A percentile compares a stretch with the other conserved stretches of the same genome.
Conservation (phyloP, 176 grass and related monocot species). For the Zea mays region DNA sequence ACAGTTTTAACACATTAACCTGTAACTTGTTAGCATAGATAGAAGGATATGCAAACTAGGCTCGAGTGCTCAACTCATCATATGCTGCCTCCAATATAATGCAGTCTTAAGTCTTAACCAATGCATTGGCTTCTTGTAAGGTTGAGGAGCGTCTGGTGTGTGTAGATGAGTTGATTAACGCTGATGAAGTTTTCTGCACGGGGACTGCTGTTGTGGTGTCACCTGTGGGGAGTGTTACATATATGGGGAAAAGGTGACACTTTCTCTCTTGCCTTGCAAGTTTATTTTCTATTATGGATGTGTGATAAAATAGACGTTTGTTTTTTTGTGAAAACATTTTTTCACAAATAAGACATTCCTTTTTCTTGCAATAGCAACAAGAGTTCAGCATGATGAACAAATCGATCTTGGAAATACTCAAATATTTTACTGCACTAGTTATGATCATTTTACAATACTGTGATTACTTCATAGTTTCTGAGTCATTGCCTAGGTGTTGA, state of each 20-base stretch:
- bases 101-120: not conserved
- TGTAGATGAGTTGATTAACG: conserved; percentile 74
- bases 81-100: conserved; percentile 10
- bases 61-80: not conserved
- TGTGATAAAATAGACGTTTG: not conserved
- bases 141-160: conserved; percentile 71
- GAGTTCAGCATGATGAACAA: not conserved
- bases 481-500: not conserved
- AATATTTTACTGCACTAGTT: not conserved
- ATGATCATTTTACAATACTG: not conserved
- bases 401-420: not conserved
- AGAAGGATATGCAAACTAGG: conserved; percentile 6
- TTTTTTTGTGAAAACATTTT: not conserved
- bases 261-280: conserved; percentile 8
- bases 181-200: conserved; percentile 93
- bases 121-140: conserved; percentile 41
- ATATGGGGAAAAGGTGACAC: conserved; percentile 60
- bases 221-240: conserved; percentile 81
- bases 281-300: conserved; percentile 13
- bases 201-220: conserved; percentile 88
- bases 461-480: conserved; percentile 2
- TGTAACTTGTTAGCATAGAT: not conserved
- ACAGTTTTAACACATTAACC: conserved; percentile 5
- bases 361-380: not conserved
- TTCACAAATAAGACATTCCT: not conserved